Evolutionary conservation across 352 stramenopile species (phyloP), one percentile per base, ranked within the genome.

Genomic region (Phytophthora nicotianae): DNA sequence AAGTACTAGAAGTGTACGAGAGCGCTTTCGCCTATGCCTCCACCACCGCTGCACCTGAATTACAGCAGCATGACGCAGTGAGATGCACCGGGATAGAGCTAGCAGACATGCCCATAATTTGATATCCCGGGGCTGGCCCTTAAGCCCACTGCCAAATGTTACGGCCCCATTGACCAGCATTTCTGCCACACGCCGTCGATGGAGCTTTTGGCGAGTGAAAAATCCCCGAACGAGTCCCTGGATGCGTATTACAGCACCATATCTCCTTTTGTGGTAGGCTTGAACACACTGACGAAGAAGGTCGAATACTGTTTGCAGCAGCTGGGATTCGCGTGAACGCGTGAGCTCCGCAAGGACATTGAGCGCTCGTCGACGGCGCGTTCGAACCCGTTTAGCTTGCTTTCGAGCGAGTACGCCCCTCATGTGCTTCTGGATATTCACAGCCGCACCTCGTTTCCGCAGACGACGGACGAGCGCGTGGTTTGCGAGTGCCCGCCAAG

Each of bases 91-190:
- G 23, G 67, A 77, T 14, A 91, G 49, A 0, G 82, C 56, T 7
- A 90, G 46, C 63, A 90, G 79, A 51, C 76, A 89, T 17, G 88
- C 69, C 9, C 74, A 83, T 16, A 85, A 24, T 14, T 87, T 71
- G 24, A 85, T 81, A 5, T 59, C 46, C 19, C 49, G 55, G 3
- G 79, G 51, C n/a, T 81, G 70, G 0, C 49, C 60, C 42, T 75
- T 79, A 40, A 86, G 54, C 4, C 51, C 56, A 24, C 60, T 51
- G 8, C 69, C 61, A 23, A 63, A 46, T 23, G 19, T 33, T 20
- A 48, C 33, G 9, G 43, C 47, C 6, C 50, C 55, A 26, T 63
- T 27, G 4, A 88, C 43, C 24, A 91, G 70, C 29, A 56, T 60
- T 23, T 82, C 61, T 46, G 80, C 86, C 13, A 75, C 65, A 24